These are phyloP conservation scores for Linnemannia zychae DNA, from an alignment of 192 early-diverging fungal genomes.

Conservation along the genomic window DNA sequence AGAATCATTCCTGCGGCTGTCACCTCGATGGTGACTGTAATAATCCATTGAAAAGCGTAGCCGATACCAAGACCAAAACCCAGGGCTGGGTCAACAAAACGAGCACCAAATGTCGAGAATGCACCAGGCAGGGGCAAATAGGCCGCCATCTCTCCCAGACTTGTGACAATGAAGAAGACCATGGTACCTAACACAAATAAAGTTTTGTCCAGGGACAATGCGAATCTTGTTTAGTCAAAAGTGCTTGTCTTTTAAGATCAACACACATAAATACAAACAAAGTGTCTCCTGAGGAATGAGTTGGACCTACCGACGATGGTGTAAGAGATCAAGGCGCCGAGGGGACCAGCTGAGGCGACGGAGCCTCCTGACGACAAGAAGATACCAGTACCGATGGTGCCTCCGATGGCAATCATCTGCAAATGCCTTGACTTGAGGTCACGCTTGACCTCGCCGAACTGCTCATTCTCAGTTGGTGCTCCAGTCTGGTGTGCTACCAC, in stretches of 20 bases:
- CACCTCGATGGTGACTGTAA: conserved; percentile 82
- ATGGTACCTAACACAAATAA: conserved; percentile 63
- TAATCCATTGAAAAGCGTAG: conserved; percentile 75
- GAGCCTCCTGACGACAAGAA: conserved; percentile 84
- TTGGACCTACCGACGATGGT: conserved; percentile 48
- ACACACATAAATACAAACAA: background rate
- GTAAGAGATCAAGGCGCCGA: conserved; percentile 85
- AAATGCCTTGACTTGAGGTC: conserved; percentile 80
- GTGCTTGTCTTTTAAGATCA: background rate
- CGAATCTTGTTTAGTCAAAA: background rate
- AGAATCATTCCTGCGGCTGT: conserved; percentile 84
- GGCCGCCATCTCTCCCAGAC: conserved; percentile 90
- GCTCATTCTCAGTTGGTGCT: conserved; percentile 11
- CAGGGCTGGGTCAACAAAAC: conserved; percentile 85
- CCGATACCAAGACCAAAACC: conserved; percentile 75
- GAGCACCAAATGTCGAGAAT: conserved; percentile 78
- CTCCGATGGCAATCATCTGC: conserved; percentile 85
- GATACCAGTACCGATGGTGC: conserved; percentile 77
- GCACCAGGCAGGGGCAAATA: conserved; percentile 86
- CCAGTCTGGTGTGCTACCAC: background rate
- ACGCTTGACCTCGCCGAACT: conserved; percentile 65
- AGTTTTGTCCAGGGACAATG: background rate
- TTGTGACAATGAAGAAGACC: conserved; percentile 83
- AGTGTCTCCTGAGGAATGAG: too few species aligned
- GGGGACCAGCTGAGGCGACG: conserved; percentile 82